A percentile compares a stretch with the other conserved stretches of the same genome.
These are phyloP conservation scores for Fusarium euwallaceae DNA, from an alignment of 2,329 filamentous ascomycete species.

Conservation along the genomic window DNA sequence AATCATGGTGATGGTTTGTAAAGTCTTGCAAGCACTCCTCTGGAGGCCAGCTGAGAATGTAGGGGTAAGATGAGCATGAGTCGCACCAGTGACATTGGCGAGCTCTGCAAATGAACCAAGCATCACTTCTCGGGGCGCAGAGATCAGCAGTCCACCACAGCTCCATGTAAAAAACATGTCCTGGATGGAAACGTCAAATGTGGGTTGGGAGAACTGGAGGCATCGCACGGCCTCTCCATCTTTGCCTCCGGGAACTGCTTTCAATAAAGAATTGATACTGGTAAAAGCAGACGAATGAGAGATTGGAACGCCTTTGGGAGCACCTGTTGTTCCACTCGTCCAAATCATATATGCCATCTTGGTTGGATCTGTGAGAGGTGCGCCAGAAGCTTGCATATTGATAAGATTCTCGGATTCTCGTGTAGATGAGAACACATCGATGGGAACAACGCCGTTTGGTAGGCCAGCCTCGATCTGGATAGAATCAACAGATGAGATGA, in stretches of 20 bases:
- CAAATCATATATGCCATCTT: slow-evolving; percentile 54
- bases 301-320: slow-evolving; percentile 55
- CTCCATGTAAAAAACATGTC: slow-evolving; percentile 75
- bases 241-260: slow-evolving; percentile 4
- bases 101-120: slow-evolving; percentile 66
- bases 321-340: slow-evolving; percentile 46
- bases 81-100: slow-evolving; percentile 63
- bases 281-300: slow-evolving; percentile 50
- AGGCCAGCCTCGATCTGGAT: background rate
- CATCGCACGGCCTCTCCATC: slow-evolving; percentile 35
- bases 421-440: slow-evolving; percentile 7
- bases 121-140: slow-evolving; percentile 67
- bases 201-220: slow-evolving; percentile 54
- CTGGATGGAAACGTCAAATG: slow-evolving; percentile 64
- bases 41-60: slow-evolving; percentile 70
- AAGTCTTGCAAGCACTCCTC: slow-evolving; percentile 57
- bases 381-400: background rate
- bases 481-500: slow-evolving; percentile 2
- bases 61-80: slow-evolving; percentile 72
- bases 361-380: background rate
- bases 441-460: background rate
- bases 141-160: slow-evolving; percentile 71
- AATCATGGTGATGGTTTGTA: slow-evolving; percentile 70
- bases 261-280: slow-evolving; percentile 4
- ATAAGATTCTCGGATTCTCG: background rate